A percentile compares a stretch with the other conserved stretches of the same genome.
Conservation (phyloP, 2,329 filamentous ascomycete species). For the Hypoxylon sp. region DNA sequence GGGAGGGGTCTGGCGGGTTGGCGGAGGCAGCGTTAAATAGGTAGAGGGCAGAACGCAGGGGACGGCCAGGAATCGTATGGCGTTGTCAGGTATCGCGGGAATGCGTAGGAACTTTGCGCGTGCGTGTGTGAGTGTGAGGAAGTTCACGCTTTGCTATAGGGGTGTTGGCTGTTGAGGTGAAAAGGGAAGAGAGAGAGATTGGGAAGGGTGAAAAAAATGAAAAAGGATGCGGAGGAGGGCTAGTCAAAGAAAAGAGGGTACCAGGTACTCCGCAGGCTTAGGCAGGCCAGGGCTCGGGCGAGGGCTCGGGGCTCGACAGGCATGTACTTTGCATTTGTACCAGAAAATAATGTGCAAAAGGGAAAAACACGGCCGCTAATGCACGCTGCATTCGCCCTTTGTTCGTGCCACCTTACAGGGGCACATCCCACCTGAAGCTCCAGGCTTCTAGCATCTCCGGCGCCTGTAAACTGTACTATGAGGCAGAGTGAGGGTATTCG, state of each 20-base stretch:
- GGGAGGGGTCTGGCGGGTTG: conserved; percentile 1
- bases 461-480: too few species aligned
- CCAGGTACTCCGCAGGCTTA: too few species aligned
- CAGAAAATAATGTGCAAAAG: conserved; percentile 20
- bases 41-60: conserved; percentile 19
- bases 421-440: conserved; percentile 24
- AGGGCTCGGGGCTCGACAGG: too few species aligned
- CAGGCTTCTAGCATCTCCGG: conserved; percentile 17
- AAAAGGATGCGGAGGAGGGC: conserved; percentile 26
- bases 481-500: conserved; percentile 4
- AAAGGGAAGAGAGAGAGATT: conserved; percentile 16
- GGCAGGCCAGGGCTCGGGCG: too few species aligned
- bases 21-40: conserved; percentile 10
- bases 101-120: neutral
- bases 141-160: conserved; percentile 8
- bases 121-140: too few species aligned
- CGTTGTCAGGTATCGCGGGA: conserved; percentile 21
- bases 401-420: conserved; percentile 5
- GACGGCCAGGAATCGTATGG: conserved; percentile 14
- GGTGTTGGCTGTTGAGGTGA: conserved; percentile 16
- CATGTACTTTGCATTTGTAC: too few species aligned
- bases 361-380: conserved; percentile 18
- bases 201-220: conserved; percentile 13
- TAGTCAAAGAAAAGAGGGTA: conserved; percentile 31
- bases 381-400: neutral